Percentiles rank a stretch among this genome's conserved stretches.
phyloP scores from a whole-genome alignment of 2,329 filamentous ascomycete species.

The Hypoxylon sp. region DNA sequence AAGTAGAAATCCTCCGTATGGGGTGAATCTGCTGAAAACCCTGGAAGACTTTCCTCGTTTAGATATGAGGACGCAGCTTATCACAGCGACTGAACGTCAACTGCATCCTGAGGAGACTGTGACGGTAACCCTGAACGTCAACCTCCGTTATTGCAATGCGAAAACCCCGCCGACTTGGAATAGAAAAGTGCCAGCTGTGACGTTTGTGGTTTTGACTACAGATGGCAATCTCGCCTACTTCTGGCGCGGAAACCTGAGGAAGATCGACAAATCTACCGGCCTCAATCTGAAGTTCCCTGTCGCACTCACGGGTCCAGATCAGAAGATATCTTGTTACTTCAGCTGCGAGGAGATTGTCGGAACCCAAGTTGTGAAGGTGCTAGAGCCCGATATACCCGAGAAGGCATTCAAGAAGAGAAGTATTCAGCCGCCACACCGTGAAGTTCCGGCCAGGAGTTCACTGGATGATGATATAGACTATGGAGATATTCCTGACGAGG shows the following conservation, averaged over 20 bases:
- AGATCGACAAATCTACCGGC: conserved; percentile 71
- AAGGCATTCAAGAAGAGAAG: conserved; percentile 52
- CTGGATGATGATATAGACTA: conserved; percentile 48
- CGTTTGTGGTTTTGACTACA: conserved; percentile 80
- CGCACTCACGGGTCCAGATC: conserved; percentile 66
- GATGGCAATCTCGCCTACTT: conserved; percentile 80
- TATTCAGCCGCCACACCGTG: not conserved
- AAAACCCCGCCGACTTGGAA: conserved; percentile 73
- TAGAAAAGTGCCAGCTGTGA: conserved; percentile 76
- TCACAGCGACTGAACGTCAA: conserved; percentile 54
- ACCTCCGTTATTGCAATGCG: conserved; percentile 80
- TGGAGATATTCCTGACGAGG: conserved; percentile 60
- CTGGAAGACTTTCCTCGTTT: conserved; percentile 78
- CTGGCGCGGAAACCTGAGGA: conserved; percentile 73
- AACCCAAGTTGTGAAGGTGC: conserved; percentile 58
- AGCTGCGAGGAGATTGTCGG: conserved; percentile 89
- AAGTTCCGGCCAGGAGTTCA: conserved; percentile 5
- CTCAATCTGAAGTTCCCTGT: conserved; percentile 72
- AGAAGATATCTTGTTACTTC: conserved; percentile 76
- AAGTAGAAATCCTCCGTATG: conserved; percentile 86
- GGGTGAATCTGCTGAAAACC: conserved; percentile 75
- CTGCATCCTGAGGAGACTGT: conserved; percentile 59
- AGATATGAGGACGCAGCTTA: conserved; percentile 58
- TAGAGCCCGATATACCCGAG: conserved; percentile 53
- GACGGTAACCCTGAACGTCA: conserved; percentile 75